phyloP scores from a whole-genome alignment of 2,329 filamentous ascomycete genomes.

The Cordyceps fumosorosea region DNA sequence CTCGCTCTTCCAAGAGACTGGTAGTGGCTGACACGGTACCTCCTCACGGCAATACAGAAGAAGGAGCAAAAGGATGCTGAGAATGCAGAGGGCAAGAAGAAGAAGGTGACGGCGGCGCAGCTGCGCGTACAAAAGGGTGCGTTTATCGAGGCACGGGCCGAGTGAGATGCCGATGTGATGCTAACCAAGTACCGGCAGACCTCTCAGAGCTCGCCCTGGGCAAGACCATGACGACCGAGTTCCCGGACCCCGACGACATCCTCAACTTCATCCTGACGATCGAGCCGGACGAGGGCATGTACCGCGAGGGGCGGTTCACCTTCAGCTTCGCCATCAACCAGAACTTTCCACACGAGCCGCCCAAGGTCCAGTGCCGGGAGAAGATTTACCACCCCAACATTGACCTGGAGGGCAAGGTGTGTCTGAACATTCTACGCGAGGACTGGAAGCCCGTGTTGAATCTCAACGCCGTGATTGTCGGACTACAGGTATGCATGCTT shows the following conservation, averaged over 20 bases:
- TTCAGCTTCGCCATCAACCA: constrained; percentile 92
- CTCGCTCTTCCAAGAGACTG: neutral
- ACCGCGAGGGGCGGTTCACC: constrained; percentile 79
- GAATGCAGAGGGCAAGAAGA: constrained; percentile 84
- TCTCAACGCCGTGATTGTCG: constrained; percentile 92
- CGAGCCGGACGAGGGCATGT: constrained; percentile 79
- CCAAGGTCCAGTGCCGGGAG: constrained; percentile 93
- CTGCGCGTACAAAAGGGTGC: constrained; percentile 90
- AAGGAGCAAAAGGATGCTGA: constrained; percentile 95
- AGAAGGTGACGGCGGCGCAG: constrained; percentile 96
- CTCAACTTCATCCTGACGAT: constrained; percentile 78
- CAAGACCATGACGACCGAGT: constrained; percentile 72
- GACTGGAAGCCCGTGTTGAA: constrained; percentile 99
- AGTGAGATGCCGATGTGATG: neutral
- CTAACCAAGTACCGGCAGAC: constrained; percentile 42
- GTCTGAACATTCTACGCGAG: constrained; percentile 91
- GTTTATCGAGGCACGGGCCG: neutral
- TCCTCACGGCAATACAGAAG: constrained; percentile 49
- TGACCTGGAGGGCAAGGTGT: constrained; percentile 94
- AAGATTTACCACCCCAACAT: constrained; percentile 99
- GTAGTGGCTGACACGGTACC: constrained; percentile 21
- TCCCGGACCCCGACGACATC: constrained; percentile 78
- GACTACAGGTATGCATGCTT: constrained; percentile 60
- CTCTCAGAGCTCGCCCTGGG: constrained; percentile 74
- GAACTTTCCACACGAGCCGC: constrained; percentile 94